Evolutionary conservation across 108 stramenopile genomes (phyloP).

Genomic region (Cyclotella kingstonii): DNA sequence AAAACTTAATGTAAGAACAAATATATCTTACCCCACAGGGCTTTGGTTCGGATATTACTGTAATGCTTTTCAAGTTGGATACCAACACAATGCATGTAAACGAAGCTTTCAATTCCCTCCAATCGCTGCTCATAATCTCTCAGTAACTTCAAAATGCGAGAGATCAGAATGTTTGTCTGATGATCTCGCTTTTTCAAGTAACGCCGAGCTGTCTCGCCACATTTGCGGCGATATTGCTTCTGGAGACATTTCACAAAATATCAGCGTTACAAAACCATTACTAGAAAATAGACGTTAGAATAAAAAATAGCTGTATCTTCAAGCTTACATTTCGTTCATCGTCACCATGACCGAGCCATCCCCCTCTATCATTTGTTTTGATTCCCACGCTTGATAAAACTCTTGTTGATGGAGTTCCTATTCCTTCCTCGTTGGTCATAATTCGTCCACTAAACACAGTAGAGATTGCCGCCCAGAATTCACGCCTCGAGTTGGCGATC

Average conservation of each 20-base stretch:
- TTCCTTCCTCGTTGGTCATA: constrained; percentile 13
- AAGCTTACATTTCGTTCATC: constrained; percentile 9
- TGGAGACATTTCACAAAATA: not conserved
- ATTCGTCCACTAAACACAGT: constrained; percentile 48
- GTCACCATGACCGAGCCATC: constrained; percentile 45
- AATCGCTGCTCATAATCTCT: constrained; percentile 68
- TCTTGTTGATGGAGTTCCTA: constrained; percentile 24
- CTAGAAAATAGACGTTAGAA: not conserved
- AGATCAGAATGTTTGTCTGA: constrained; percentile 41
- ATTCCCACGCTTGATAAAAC: constrained; percentile 47
- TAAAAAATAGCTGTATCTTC: not conserved
- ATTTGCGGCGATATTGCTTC: constrained; percentile 26
- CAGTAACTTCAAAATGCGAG: constrained; percentile 48
- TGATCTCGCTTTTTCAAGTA: constrained; percentile 43
- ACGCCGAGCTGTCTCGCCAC: constrained; percentile 32
- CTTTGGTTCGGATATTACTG: constrained; percentile 57
- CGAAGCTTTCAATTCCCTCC: constrained; percentile 77
- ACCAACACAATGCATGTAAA: constrained; percentile 87
- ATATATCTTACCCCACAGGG: constrained; percentile 50
- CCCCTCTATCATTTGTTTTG: constrained; percentile 46
- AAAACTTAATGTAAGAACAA: not conserved
- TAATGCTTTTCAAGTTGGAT: constrained; percentile 81
- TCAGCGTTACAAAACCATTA: not conserved
- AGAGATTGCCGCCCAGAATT: constrained; percentile 49
- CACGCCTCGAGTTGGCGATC: constrained; percentile 40